Conservation (phyloP, 2,329 filamentous ascomycete species). For the Pseudocercospora crystallina region DNA sequence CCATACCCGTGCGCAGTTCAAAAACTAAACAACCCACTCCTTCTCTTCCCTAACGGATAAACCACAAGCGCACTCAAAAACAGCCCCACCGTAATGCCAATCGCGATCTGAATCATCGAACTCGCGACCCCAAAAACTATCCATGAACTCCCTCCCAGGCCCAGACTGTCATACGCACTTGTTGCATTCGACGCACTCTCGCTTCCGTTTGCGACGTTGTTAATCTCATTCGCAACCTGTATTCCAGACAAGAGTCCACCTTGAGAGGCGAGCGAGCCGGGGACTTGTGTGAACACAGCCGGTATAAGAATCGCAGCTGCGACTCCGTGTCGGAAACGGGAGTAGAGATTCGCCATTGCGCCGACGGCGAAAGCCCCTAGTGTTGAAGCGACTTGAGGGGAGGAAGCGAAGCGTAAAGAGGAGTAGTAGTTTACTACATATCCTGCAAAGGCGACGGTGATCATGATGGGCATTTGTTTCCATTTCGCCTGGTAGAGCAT, state of each 20-base stretch:
- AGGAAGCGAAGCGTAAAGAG: slow-evolving; percentile 63
- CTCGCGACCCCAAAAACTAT: slow-evolving; percentile 51
- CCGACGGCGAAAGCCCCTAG: slow-evolving; percentile 75
- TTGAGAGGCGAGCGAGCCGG: slow-evolving; percentile 9
- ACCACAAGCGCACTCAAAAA: slow-evolving; percentile 49
- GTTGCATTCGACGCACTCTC: slow-evolving; percentile 36
- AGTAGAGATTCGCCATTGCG: slow-evolving; percentile 75
- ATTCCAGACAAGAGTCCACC: slow-evolving; percentile 31
- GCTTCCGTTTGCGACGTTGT: not conserved
- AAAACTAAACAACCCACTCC: slow-evolving; percentile 44
- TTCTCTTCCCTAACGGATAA: slow-evolving; percentile 50
- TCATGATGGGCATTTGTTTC: slow-evolving; percentile 74
- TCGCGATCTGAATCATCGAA: slow-evolving; percentile 50
- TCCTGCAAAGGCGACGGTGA: slow-evolving; percentile 68
- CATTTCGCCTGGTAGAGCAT: slow-evolving; percentile 80
- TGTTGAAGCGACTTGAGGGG: slow-evolving; percentile 73
- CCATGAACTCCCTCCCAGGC: slow-evolving; percentile 28
- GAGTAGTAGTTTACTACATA: slow-evolving; percentile 75
- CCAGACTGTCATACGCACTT: slow-evolving; percentile 36
- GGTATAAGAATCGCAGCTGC: slow-evolving; percentile 82
- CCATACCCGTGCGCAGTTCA: slow-evolving; percentile 8
- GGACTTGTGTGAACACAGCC: slow-evolving; percentile 64
- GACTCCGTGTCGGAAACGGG: slow-evolving; percentile 70
- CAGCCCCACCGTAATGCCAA: slow-evolving; percentile 51
- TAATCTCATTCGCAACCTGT: slow-evolving; percentile 53